Conservation (phyloP, 441 rosid genomes). For the Pelargonium exstipulatum region DNA sequence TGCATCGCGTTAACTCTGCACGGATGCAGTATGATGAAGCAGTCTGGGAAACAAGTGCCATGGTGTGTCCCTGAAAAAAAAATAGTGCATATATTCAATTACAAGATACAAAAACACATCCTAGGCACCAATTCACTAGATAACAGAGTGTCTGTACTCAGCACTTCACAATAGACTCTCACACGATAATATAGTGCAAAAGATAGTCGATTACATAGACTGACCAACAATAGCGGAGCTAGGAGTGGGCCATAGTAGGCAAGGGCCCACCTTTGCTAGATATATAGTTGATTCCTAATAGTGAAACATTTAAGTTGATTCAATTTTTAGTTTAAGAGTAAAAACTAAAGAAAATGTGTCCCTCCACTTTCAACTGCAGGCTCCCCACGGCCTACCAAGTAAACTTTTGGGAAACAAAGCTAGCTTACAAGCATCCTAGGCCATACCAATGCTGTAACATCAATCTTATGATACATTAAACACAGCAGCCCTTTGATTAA, state of each 20-base stretch:
- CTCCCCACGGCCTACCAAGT: neutral
- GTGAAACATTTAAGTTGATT: too few relatives aligned
- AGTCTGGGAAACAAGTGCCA: conserved; percentile 52
- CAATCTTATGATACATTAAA: neutral
- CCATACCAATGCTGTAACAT: neutral
- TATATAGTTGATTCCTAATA: too few relatives aligned
- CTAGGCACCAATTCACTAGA: neutral
- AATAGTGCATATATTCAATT: conserved; percentile 11
- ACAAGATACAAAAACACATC: neutral
- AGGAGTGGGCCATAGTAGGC: too few relatives aligned
- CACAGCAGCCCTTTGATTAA: neutral
- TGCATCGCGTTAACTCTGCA: conserved; percentile 28
- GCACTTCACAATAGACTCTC: neutral
- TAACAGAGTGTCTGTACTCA: neutral
- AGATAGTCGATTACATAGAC: neutral
- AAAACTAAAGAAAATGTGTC: too few relatives aligned
- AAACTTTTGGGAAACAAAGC: neutral
- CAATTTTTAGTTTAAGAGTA: too few relatives aligned
- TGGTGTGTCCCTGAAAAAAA: conserved; percentile 27
- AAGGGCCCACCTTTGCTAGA: too few relatives aligned
- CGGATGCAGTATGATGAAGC: conserved; percentile 39
- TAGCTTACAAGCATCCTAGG: neutral
- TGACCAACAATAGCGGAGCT: too few relatives aligned
- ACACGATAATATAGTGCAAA: neutral
- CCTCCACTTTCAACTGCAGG: too few relatives aligned